Evolutionary conservation across 495 filamentous ascomycete genomes (phyloP).

Genomic region (Neurospora sp.): DNA sequence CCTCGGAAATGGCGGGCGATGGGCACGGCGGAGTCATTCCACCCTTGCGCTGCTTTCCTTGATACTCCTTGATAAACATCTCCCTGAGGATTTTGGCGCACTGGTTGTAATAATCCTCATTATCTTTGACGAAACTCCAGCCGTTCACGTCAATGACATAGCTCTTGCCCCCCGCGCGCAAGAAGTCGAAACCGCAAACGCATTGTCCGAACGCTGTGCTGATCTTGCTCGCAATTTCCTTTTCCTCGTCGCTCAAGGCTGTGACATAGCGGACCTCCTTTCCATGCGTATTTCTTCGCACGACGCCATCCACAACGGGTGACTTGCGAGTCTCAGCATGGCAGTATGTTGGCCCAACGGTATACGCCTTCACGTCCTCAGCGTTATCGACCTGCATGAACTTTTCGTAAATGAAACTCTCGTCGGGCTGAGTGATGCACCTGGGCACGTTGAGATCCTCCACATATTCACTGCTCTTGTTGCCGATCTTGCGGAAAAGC

Average conservation of each 20-base stretch:
- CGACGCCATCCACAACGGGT: conserved; percentile 91
- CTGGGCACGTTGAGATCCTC: conserved; percentile 62
- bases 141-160: conserved; percentile 99
- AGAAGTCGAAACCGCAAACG: conserved; percentile 93
- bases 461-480: conserved; percentile 95
- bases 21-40: conserved; percentile 32
- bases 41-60: conserved; percentile 35
- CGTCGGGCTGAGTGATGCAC: conserved; percentile 62
- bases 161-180: conserved; percentile 77
- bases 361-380: conserved; percentile 98
- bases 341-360: conserved; percentile 85
- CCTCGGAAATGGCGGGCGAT: conserved; percentile 34
- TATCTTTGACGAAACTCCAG: conserved; percentile 99
- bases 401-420: conserved; percentile 92
- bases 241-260: conserved; percentile 68
- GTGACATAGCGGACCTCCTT: conserved; percentile 97
- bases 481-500: conserved; percentile 92
- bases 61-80: conserved; percentile 64
- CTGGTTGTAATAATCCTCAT: conserved; percentile 94
- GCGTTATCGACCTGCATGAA: conserved; percentile 93
- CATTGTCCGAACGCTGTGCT: conserved; percentile 86
- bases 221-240: conserved; percentile 77
- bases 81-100: conserved; percentile 75
- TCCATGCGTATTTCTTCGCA: conserved; percentile 89
- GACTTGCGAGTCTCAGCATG: conserved; percentile 96